phyloP scores from a whole-genome alignment of 257 asterid genomes.

The Phtheirospermum japonicum region DNA sequence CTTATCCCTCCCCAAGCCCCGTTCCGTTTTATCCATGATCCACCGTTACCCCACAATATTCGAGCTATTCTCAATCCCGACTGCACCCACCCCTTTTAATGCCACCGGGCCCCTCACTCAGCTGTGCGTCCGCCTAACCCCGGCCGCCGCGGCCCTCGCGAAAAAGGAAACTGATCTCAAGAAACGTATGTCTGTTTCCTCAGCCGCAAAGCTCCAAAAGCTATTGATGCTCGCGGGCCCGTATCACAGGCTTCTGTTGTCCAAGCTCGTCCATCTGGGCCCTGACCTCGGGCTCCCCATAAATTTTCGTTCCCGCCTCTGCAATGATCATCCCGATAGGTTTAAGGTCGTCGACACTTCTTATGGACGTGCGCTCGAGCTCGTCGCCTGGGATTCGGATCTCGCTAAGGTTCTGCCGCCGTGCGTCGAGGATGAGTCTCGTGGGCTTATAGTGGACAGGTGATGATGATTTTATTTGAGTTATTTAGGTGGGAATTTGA shows the following conservation, averaged over 20 bases:
- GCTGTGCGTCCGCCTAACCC: conserved; percentile 86
- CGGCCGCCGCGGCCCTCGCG: conserved; percentile 66
- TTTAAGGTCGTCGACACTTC: conserved; percentile 81
- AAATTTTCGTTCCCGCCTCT: conserved; percentile 73
- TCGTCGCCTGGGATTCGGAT: conserved; percentile 61
- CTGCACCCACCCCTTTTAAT: conserved; percentile 53
- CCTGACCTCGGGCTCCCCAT: conserved; percentile 87
- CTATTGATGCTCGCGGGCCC: conserved; percentile 87
- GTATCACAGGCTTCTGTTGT: conserved; percentile 57
- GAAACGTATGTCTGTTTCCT: conserved; percentile 40
- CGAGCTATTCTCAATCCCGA: conserved; percentile 69
- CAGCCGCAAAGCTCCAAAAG: conserved; percentile 75
- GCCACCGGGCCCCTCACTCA: conserved; percentile 71
- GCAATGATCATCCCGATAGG: conserved; percentile 74
- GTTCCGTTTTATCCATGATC: conserved; percentile 65
- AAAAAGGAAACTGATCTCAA: conserved; percentile 57
- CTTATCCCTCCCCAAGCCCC: conserved; percentile 56
- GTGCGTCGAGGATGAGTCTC: conserved; percentile 39
- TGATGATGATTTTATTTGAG: too few relatives aligned
- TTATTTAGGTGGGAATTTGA: too few relatives aligned
- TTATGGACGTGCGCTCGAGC: conserved; percentile 90
- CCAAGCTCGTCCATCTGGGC: conserved; percentile 75
- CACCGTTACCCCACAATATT: conserved; percentile 82
- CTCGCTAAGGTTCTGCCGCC: conserved; percentile 51
- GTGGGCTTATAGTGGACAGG: conserved; percentile 64